phyloP scores from a whole-genome alignment of 768 basidiomycete species.

The Suillus decipiens region DNA sequence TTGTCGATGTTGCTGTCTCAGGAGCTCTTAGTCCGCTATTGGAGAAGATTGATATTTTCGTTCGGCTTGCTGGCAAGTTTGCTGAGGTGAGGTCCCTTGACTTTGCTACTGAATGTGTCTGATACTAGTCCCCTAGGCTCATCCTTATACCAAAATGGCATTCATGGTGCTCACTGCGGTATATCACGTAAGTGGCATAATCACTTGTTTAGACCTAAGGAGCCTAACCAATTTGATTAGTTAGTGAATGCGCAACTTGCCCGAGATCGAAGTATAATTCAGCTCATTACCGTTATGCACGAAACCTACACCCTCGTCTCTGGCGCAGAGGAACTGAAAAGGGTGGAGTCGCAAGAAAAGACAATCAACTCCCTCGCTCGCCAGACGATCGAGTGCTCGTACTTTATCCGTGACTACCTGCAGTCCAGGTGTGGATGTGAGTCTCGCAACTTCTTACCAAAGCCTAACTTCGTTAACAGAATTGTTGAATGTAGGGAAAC shows the following conservation, averaged over 20 bases:
- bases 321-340: slow-evolving; percentile 10
- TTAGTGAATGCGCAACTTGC: slow-evolving; percentile 6
- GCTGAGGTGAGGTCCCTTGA: slow-evolving; percentile 8
- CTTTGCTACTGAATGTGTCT: not conserved
- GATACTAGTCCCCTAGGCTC: slow-evolving; percentile 11
- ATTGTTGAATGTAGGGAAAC: not conserved
- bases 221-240: slow-evolving; percentile 2
- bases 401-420: slow-evolving; percentile 31
- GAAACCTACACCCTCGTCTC: slow-evolving; percentile 14
- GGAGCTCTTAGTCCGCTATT: slow-evolving; percentile 12
- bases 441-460: slow-evolving; percentile 7
- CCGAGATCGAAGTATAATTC: slow-evolving; percentile 8
- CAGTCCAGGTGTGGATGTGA: slow-evolving; percentile 22
- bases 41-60: slow-evolving; percentile 13
- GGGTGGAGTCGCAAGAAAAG: slow-evolving; percentile 10
- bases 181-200: slow-evolving; percentile 4
- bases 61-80: slow-evolving; percentile 6
- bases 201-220: not conserved
- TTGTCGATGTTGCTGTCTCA: not conserved
- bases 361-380: slow-evolving; percentile 16
- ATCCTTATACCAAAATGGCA: slow-evolving; percentile 19
- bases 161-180: slow-evolving; percentile 6
- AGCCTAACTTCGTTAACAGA: not conserved
- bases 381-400: slow-evolving; percentile 32
- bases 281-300: slow-evolving; percentile 11